Evolutionary conservation across 805 yeast genomes (phyloP), one percentile per base, ranked within the genome.

Genomic region (Wickerhamiella qilinensis): DNA sequence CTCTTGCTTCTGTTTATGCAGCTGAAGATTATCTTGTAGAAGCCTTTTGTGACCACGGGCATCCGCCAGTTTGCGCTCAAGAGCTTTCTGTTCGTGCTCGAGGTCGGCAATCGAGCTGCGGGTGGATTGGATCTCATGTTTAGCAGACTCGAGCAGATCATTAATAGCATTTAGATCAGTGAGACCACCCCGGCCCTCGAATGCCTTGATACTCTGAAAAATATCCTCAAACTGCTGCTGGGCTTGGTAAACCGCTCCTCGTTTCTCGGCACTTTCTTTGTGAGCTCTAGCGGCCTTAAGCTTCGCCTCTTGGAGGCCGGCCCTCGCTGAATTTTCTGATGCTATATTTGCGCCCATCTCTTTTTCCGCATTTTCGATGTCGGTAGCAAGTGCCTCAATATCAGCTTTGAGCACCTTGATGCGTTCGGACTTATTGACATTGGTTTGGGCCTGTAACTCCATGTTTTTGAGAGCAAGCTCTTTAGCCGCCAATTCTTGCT

Each of bases 1-100:
- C 38, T 73, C 69, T 1, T 35, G 39, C 16, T 62, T 58, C 21
- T 74, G 50, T 4, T 60, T 59, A 11, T 77, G 55, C 12, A 75
- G 60, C 43, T 77, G 82, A 25, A 82, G 49, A 43, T 79, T 82
- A 33, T 77, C 75, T 27, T 71, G 60, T 7, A 83, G 59, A 40
- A 73, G 73, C 22, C 83, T 69, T 47, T 77, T 75, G 36, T 73
- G 70, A 38, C 67, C 69, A 24, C 68, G 67, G 1, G 80, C 68
- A 44, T 80, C 52, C 28, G 54, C 53, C 3, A 67, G 50, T 2
- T 48, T 40, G 30, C 45, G 41, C 11, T 53, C 58, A 1, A 54
- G 37, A 1, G 46, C 39, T 2, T 53, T 46, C 1, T 64, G 52
- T 18, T 55, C 47, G 1, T 28, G 36, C 33, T 64, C 67, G 9